Evolutionary conservation across 805 yeast species (phyloP).

Genomic region (Ogataea degrootiae): DNA sequence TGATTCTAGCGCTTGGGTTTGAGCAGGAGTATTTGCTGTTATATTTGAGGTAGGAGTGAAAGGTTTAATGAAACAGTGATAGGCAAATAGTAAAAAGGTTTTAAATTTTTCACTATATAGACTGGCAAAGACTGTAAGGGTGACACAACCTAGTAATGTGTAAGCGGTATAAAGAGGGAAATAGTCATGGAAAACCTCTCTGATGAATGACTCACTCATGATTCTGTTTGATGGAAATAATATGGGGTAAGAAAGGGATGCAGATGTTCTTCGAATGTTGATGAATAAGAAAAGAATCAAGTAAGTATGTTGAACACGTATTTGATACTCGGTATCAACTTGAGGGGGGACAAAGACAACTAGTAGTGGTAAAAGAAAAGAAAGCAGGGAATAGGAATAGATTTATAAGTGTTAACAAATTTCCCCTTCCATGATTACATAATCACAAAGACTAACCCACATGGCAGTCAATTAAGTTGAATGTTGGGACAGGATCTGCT

Average conservation of each 20-base stretch:
- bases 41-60: slow-evolving; percentile 33
- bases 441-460: too few species aligned
- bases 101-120: slow-evolving; percentile 12
- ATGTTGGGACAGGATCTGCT: too few species aligned
- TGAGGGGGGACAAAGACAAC: too few species aligned
- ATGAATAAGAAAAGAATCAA: not conserved
- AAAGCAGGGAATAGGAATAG: too few species aligned
- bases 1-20: slow-evolving; percentile 59
- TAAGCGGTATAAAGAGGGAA: slow-evolving; percentile 2
- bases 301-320: too few species aligned
- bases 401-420: too few species aligned
- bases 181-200: not conserved
- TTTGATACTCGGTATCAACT: not conserved
- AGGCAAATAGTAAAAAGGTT: slow-evolving; percentile 31
- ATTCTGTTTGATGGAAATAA: not conserved
- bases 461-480: too few species aligned
- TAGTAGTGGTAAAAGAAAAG: too few species aligned
- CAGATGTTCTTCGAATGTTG: not conserved
- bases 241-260: not conserved
- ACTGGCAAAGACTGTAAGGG: slow-evolving; percentile 1
- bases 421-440: too few species aligned
- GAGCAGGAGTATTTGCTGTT: slow-evolving; percentile 32
- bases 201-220: not conserved
- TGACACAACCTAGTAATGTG: slow-evolving; percentile 1
- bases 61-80: slow-evolving; percentile 59